phyloP scores from a whole-genome alignment of 2,329 filamentous ascomycete species.

The Pseudocercospora fijiensis region DNA sequence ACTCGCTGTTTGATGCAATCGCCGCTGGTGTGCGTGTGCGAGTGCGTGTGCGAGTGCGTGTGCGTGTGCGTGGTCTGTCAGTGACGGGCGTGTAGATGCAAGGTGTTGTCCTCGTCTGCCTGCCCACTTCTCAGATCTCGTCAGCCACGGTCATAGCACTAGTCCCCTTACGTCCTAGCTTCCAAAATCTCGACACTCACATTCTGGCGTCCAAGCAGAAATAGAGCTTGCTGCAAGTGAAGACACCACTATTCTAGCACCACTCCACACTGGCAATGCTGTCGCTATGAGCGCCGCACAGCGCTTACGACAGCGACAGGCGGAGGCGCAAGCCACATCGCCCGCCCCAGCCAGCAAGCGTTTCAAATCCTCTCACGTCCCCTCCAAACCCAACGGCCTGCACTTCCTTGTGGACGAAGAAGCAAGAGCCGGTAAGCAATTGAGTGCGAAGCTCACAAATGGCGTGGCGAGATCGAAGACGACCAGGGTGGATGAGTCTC shows the following conservation, averaged over 20 bases:
- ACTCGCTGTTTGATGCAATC: neutral
- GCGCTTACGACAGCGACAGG: slow-evolving; percentile 33
- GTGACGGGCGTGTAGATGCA: neutral
- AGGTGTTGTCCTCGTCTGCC: neutral
- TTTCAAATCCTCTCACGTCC: slow-evolving; percentile 38
- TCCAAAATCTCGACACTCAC: neutral
- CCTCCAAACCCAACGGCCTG: slow-evolving; percentile 29
- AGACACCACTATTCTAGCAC: neutral
- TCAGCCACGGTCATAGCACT: neutral
- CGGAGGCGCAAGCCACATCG: slow-evolving; percentile 32
- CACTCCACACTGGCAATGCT: slow-evolving; percentile 24
- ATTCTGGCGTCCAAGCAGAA: neutral
- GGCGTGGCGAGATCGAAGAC: slow-evolving; percentile 53
- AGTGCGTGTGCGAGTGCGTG: too few relatives aligned
- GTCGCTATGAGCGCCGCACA: slow-evolving; percentile 39
- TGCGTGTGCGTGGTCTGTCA: too few relatives aligned
- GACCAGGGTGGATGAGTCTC: slow-evolving; percentile 58
- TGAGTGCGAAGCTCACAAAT: slow-evolving; percentile 52
- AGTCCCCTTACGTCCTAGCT: neutral
- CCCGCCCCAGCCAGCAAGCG: slow-evolving; percentile 36
- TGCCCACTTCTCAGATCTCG: neutral
- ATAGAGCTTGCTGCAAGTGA: neutral
- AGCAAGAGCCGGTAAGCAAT: slow-evolving; percentile 39
- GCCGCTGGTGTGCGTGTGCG: neutral
- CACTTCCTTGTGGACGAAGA: slow-evolving; percentile 40